Evolutionary conservation across 345 rosid species (phyloP), one percentile per base, ranked within the genome.

Genomic region (Chamaenerion angustifolium): DNA sequence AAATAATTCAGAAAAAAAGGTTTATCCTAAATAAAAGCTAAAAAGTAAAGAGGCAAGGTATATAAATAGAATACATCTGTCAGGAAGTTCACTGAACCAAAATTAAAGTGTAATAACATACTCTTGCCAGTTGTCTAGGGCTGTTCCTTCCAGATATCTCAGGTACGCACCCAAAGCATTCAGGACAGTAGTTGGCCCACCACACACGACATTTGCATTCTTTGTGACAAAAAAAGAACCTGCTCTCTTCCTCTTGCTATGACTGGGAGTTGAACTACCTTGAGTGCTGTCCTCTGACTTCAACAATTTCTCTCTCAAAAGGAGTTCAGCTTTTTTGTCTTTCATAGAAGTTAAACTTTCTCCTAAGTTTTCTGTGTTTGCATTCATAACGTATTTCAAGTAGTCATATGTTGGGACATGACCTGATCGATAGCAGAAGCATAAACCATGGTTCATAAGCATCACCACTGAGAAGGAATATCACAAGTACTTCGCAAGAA

Each of bases 71-170:
- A 31, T 5, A 31, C 1, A 31, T 31, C 10, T 31, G 37, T 31
- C 37, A 48, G 40, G 37, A 48, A 48, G 15, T 18, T 31, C 4
- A 11, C 1, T 47, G 51, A 47, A 1, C 12, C n/a, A 46, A 47
- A 47, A 10, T 3, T 48, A 25, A 49, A 49, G 11, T 14, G 52
- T 1, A 11, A 12, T 21, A 25, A 76, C 95, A 31, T 85, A 89
- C 97, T 82, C 97, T 78, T 75, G 85, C 89, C 89, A 89, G 56
- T 85, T 83, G 63, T 67, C 87, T 49, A 83, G 82, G 55, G 76
- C 69, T 53, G 97, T 85, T 60, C 95, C 97, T 73, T 89, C 88
- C 70, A 72, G 68, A 59, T 85, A 85, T 69, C 93, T 77, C 77
- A 82, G 68, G 72, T 85, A 89, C 25, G 82, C 93, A 61, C 83